Evolutionary conservation across 202 grass and related monocot genomes (phyloP).

Genomic region (Zoysia matrella): DNA sequence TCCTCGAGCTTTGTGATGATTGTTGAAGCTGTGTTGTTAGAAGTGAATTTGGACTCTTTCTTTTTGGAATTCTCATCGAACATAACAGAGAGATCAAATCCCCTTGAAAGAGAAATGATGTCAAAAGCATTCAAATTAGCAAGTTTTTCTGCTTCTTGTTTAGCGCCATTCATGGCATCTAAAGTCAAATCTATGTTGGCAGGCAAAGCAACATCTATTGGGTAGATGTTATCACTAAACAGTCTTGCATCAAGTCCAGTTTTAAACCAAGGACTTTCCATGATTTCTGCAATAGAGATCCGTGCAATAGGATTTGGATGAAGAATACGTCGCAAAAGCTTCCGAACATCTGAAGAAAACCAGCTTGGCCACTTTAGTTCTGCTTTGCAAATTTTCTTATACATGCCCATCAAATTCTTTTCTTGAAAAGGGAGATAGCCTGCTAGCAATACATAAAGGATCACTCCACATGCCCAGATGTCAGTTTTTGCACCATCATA

Average conservation of each 20-base stretch:
- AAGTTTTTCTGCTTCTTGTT: conserved; percentile 49
- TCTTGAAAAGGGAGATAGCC: conserved; percentile 90
- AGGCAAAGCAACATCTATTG: conserved; percentile 32
- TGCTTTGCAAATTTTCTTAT: conserved; percentile 84
- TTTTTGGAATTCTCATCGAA: conserved; percentile 58
- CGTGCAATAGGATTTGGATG: conserved; percentile 76
- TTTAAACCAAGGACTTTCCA: conserved; percentile 84
- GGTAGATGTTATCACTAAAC: background rate
- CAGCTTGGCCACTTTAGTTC: conserved; percentile 77
- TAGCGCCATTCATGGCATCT: conserved; percentile 5
- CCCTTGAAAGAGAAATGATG: conserved; percentile 87
- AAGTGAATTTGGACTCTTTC: conserved; percentile 71
- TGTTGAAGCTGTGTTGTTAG: conserved; percentile 52
- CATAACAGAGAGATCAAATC: conserved; percentile 88
- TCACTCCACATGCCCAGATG: conserved; percentile 91
- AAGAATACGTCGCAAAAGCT: conserved; percentile 71
- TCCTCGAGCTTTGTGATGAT: conserved; percentile 79
- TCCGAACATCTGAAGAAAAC: conserved; percentile 67
- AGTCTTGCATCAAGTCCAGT: conserved; percentile 45
- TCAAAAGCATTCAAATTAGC: conserved; percentile 87
- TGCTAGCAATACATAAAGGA: conserved; percentile 86
- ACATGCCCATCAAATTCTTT: conserved; percentile 88
- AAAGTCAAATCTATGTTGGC: conserved; percentile 21
- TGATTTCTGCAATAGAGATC: conserved; percentile 80
- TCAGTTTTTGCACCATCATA: conserved; percentile 95